Evolutionary conservation across 441 rosid species (phyloP), one percentile per base, ranked within the genome.

Genomic region (Populus trichocarpa): DNA sequence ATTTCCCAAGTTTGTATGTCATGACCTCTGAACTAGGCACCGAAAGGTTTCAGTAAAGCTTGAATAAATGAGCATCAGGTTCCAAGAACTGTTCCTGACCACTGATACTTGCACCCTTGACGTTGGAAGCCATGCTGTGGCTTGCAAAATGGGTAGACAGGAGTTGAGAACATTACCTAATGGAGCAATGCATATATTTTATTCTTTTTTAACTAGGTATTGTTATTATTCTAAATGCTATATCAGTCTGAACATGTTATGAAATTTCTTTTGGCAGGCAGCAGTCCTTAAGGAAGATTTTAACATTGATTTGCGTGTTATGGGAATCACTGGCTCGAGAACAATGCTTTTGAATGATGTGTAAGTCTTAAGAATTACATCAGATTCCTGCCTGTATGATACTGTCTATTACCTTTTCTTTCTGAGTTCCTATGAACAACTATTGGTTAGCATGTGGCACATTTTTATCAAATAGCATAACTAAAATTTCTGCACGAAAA

Each of bases 281-380:
- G 96, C 86, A 22, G 86, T 90, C 71, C 97, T 95, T 20, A 95
- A 95, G 89, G 94, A 92, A 84, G 97, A 93, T 70, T 91, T 93
- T 75, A 95, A 93, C 83, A 95, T 95, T 79, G 99, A 93, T 84
- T 83, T 95, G 85, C 97, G 97, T 79, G 97, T 95, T 33, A 83
- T 95, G 99, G 99, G 99, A 81, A 88, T 95, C 81, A 89, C 87
- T 72, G 90, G 98, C 79, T 89, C 96, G 20, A 88, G 83, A 72
- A 84, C 81, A 72, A 96, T 94, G 99, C 88, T 94, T 77, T 70
- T 96, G 82, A 92, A 92, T 89, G 97, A 94, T 18, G 81, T 57
- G 99, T 96, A 92, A 91, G 99, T 82, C 53, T 28, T 59, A 22
- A 59, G 67, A 71, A 81, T 80, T 26, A 18, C 38, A 59, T 33